A percentile compares a stretch with the other conserved stretches of the same genome.
These are phyloP conservation scores for Plasmodium malariae DNA, from an alignment of 169 alveolate genomes.

Conservation along the genomic window DNA sequence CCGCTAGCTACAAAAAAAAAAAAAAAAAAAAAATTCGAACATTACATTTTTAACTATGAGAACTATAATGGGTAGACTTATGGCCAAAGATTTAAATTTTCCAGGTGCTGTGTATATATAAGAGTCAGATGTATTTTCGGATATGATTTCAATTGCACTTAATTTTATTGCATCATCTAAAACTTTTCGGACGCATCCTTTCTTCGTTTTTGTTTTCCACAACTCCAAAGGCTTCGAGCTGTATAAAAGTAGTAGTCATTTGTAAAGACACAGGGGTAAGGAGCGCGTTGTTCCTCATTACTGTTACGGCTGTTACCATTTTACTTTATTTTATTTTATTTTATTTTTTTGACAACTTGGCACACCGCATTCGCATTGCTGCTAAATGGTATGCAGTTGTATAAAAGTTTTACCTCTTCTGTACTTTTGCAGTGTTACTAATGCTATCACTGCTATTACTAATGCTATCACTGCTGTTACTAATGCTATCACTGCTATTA, in stretches of 20 bases:
- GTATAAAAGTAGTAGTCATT: neutral
- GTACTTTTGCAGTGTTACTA: too few species aligned
- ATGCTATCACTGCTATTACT: too few species aligned
- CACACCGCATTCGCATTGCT: too few species aligned
- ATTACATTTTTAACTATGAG: slow-evolving; percentile 73
- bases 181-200: slow-evolving; percentile 62
- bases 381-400: too few species aligned
- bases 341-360: too few species aligned
- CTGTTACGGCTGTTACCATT: too few species aligned
- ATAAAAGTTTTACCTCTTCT: too few species aligned
- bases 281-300: neutral
- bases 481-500: too few species aligned
- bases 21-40: too few species aligned
- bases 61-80: slow-evolving; percentile 48
- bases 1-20: too few species aligned
- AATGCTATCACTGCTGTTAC: too few species aligned
- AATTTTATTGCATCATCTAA: slow-evolving; percentile 65
- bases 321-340: too few species aligned
- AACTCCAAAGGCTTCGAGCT: slow-evolving; percentile 72
- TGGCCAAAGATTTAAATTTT: slow-evolving; percentile 28
- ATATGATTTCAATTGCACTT: slow-evolving; percentile 62
- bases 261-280: neutral
- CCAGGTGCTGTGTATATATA: slow-evolving; percentile 59
- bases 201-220: slow-evolving; percentile 64
- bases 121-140: slow-evolving; percentile 69